Conservation (phyloP, 768 basidiomycete species). For the Termitomyces sp. region DNA sequence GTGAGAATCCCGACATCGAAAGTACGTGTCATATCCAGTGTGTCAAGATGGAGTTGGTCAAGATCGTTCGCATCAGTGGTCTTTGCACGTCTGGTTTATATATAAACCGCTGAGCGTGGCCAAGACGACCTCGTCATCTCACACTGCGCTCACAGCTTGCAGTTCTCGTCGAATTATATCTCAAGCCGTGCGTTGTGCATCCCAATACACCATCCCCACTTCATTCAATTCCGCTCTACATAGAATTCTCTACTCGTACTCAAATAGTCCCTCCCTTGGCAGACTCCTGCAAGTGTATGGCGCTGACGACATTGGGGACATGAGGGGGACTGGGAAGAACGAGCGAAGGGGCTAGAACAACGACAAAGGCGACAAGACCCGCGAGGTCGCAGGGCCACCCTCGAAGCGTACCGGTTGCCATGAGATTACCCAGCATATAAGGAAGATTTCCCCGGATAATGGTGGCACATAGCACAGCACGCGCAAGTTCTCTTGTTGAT, state of each 20-base stretch:
- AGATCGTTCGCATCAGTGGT: no score
- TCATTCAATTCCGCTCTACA: no score
- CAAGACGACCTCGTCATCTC: no score
- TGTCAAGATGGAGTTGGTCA: no score
- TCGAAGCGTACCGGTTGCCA: neutral
- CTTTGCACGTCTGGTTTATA: no score
- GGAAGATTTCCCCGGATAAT: conserved; percentile 1
- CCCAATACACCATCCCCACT: no score
- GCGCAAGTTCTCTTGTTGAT: neutral
- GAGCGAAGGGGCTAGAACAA: neutral
- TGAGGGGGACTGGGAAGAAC: neutral
- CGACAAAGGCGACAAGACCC: conserved; percentile 3
- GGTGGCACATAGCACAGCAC: neutral
- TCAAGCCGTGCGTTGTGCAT: no score
- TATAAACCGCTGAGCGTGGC: no score
- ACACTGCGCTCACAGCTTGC: no score
- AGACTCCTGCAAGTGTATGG: neutral
- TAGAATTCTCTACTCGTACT: no score
- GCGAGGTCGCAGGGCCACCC: conserved; percentile 1
- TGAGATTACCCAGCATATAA: neutral
- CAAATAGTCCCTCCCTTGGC: neutral
- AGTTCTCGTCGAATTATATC: no score
- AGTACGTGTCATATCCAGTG: neutral
- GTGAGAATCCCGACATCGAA: neutral
- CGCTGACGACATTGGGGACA: neutral